These are phyloP conservation scores for Xylariaceae sp. DNA, from an alignment of 2,329 filamentous ascomycete species.

Conservation along the genomic window DNA sequence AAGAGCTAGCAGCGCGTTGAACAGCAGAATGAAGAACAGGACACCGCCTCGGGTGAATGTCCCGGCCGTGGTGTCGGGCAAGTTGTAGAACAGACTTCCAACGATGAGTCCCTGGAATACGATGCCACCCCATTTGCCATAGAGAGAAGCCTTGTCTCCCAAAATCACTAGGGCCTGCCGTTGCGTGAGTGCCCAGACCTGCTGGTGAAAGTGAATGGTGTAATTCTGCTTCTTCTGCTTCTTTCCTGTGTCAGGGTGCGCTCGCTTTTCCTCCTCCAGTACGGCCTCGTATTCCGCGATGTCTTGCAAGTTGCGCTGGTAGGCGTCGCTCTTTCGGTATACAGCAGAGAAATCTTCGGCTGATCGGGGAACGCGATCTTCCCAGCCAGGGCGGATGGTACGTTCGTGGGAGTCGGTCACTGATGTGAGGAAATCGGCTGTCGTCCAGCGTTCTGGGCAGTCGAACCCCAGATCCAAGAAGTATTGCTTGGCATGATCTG, in stretches of 20 bases:
- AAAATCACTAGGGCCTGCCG: conserved; percentile 30
- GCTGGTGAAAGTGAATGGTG: conserved; percentile 44
- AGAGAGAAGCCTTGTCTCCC: conserved; percentile 29
- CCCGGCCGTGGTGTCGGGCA: conserved; percentile 35
- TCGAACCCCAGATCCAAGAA: conserved; percentile 69
- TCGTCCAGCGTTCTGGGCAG: conserved; percentile 67
- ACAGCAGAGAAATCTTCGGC: conserved; percentile 57
- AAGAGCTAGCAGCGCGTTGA: conserved; percentile 58
- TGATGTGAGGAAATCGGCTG: conserved; percentile 72
- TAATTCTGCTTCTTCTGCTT: conserved; percentile 45
- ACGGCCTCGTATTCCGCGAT: conserved; percentile 48
- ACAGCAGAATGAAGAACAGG: conserved; percentile 59
- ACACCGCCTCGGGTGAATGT: conserved; percentile 58
- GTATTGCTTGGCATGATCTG: conserved; percentile 60
- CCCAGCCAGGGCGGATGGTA: conserved; percentile 50
- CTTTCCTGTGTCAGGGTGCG: conserved; percentile 11
- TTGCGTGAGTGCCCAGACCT: conserved; percentile 42
- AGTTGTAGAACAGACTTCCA: conserved; percentile 27
- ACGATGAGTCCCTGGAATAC: conserved; percentile 31
- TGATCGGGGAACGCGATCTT: conserved; percentile 54
- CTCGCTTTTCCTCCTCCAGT: conserved; percentile 35
- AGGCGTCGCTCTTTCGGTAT: conserved; percentile 43
- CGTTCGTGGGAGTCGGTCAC: conserved; percentile 62
- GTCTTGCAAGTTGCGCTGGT: conserved; percentile 39
- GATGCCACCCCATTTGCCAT: conserved; percentile 31